These are phyloP conservation scores for Neurospora sp. DNA, from an alignment of 495 filamentous ascomycete species.

Conservation along the genomic window DNA sequence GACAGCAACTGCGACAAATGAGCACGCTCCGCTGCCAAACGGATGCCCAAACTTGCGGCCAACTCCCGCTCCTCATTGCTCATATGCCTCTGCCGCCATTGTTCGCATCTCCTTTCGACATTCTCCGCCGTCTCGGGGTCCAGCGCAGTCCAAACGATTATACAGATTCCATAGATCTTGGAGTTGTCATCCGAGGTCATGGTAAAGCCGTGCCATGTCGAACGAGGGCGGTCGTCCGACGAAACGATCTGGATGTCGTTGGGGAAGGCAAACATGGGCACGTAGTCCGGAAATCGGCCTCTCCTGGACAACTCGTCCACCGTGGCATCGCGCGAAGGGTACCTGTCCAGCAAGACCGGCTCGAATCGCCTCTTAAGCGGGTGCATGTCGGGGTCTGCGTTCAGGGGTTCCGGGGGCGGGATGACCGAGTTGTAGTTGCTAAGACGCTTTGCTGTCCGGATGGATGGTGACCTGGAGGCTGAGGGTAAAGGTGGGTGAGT, in stretches of 20 bases:
- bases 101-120: conserved; percentile 83
- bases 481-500: conserved; percentile 12
- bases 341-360: conserved; percentile 85
- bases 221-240: conserved; percentile 81
- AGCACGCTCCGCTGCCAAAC: conserved; percentile 80
- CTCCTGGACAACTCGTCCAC: conserved; percentile 68
- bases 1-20: conserved; percentile 82
- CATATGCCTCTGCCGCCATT: conserved; percentile 93
- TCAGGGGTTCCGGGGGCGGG: conserved; percentile 80
- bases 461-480: conserved; percentile 50
- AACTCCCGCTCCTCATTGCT: conserved; percentile 89
- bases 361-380: conserved; percentile 89
- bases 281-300: conserved; percentile 88
- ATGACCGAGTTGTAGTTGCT: conserved; percentile 99
- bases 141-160: conserved; percentile 88
- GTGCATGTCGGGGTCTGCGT: conserved; percentile 86
- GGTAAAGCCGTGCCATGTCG: conserved; percentile 97
- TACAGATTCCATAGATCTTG: conserved; percentile 81
- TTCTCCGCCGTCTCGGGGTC: conserved; percentile 72
- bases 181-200: conserved; percentile 93
- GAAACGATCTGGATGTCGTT: conserved; percentile 97
- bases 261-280: conserved; percentile 98
- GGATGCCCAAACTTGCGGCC: conserved; percentile 82
- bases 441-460: conserved; percentile 77
- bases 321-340: conserved; percentile 72